Evolutionary conservation across 1,139 yeast species (phyloP).

Genomic region (Trichomonascaceae sp.): DNA sequence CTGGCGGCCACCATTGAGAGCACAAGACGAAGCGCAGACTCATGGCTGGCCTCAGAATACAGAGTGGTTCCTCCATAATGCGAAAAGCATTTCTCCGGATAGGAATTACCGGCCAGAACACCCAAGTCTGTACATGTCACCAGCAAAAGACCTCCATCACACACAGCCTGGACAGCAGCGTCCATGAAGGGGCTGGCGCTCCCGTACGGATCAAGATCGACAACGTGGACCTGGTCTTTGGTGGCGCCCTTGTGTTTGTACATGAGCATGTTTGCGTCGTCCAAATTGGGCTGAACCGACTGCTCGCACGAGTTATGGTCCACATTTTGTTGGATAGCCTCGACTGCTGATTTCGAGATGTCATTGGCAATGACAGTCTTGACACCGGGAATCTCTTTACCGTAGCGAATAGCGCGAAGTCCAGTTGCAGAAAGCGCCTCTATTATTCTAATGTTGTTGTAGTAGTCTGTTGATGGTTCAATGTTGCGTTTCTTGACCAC

Average conservation of each 20-base stretch:
- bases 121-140: constrained; percentile 96
- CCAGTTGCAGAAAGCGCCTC: constrained; percentile 97
- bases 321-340: constrained; percentile 59
- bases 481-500: background rate
- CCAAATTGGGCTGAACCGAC: constrained; percentile 52
- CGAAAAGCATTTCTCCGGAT: constrained; percentile 93
- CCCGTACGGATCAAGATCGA: constrained; percentile 95
- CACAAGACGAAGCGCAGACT: constrained; percentile 79
- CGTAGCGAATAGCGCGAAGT: constrained; percentile 82
- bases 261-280: constrained; percentile 85
- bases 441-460: constrained; percentile 31
- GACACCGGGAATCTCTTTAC: constrained; percentile 71
- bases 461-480: background rate
- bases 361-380: constrained; percentile 77
- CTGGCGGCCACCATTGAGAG: constrained; percentile 60
- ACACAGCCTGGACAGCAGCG: constrained; percentile 69
- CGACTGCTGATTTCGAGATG: constrained; percentile 74
- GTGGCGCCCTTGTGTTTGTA: constrained; percentile 36
- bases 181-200: constrained; percentile 93
- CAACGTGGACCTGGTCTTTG: constrained; percentile 41
- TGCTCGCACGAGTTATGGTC: constrained; percentile 45
- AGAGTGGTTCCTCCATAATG: constrained; percentile 86
- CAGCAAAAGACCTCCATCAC: constrained; percentile 69
- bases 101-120: constrained; percentile 88
- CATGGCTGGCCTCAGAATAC: constrained; percentile 79